Evolutionary conservation across 805 yeast genomes (phyloP).

Genomic region (Lachancea fermentati): DNA sequence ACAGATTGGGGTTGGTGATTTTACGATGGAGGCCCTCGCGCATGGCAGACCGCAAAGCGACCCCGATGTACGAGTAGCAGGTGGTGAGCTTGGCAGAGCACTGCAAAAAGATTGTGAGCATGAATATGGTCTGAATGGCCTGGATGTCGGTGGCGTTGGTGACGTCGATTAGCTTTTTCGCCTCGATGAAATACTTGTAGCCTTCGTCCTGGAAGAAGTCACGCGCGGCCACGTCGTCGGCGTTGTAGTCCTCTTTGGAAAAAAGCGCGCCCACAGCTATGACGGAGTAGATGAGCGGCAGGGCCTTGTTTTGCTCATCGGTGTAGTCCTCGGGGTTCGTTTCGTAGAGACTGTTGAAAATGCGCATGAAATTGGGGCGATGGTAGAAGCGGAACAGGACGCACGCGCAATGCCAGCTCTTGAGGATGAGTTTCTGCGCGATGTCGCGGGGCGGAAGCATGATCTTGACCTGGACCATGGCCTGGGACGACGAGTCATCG

Average conservation of each 20-base stretch:
- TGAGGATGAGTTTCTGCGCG: conserved; percentile 63
- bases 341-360: conserved; percentile 68
- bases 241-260: conserved; percentile 44
- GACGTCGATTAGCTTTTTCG: conserved; percentile 71
- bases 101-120: conserved; percentile 80
- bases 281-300: conserved; percentile 80
- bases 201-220: conserved; percentile 63
- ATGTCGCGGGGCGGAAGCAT: conserved; percentile 64
- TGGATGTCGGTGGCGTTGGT: conserved; percentile 75
- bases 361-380: conserved; percentile 71
- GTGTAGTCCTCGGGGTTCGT: conserved; percentile 67
- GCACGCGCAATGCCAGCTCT: conserved; percentile 83
- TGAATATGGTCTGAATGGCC: conserved; percentile 79
- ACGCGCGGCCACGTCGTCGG: conserved; percentile 27
- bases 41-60: conserved; percentile 75
- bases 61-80: conserved; percentile 85
- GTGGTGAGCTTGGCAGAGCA: conserved; percentile 84
- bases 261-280: conserved; percentile 85
- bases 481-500: background rate
- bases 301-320: conserved; percentile 64
- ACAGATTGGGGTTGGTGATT: conserved; percentile 50
- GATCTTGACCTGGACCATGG: conserved; percentile 24
- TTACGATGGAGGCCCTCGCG: conserved; percentile 80
- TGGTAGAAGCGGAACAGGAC: conserved; percentile 82
- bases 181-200: conserved; percentile 72